phyloP scores from a whole-genome alignment of 306 rosid genomes.

The Trifolium pratense region DNA sequence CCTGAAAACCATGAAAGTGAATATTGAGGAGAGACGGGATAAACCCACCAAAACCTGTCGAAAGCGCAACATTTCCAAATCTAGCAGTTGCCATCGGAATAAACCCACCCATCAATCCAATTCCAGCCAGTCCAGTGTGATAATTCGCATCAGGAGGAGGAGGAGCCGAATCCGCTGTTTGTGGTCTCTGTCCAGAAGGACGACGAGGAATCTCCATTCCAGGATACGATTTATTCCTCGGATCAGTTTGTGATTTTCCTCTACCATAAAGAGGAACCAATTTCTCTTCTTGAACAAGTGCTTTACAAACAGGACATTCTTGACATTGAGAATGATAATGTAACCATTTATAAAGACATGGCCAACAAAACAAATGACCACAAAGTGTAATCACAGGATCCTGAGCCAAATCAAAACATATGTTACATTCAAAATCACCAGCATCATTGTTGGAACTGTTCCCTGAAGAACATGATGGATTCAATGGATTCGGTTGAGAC shows the following conservation, averaged over 20 bases:
- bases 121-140: conserved; percentile 41
- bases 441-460: conserved; percentile 56
- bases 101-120: conserved; percentile 89
- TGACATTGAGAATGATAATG: conserved; percentile 90
- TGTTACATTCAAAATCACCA: conserved; percentile 92
- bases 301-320: conserved; percentile 97
- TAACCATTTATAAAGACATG: conserved; percentile 89
- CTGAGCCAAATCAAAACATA: conserved; percentile 90
- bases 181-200: conserved; percentile 84
- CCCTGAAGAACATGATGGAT: conserved; percentile 59
- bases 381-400: conserved; percentile 90
- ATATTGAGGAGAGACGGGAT: conserved; percentile 78
- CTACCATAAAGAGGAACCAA: conserved; percentile 95
- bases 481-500: conserved; percentile 61
- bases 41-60: conserved; percentile 84
- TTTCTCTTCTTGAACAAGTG: conserved; percentile 72
- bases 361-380: conserved; percentile 96
- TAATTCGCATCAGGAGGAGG: conserved; percentile 60
- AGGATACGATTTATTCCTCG: conserved; percentile 74
- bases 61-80: conserved; percentile 81
- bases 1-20: conserved; percentile 81
- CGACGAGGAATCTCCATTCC: conserved; percentile 80
- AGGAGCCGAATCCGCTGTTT: conserved; percentile 53
- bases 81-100: conserved; percentile 79
- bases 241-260: conserved; percentile 78